Conservation (phyloP, 257 asterid species). For the Jaltomata sinuosa region DNA sequence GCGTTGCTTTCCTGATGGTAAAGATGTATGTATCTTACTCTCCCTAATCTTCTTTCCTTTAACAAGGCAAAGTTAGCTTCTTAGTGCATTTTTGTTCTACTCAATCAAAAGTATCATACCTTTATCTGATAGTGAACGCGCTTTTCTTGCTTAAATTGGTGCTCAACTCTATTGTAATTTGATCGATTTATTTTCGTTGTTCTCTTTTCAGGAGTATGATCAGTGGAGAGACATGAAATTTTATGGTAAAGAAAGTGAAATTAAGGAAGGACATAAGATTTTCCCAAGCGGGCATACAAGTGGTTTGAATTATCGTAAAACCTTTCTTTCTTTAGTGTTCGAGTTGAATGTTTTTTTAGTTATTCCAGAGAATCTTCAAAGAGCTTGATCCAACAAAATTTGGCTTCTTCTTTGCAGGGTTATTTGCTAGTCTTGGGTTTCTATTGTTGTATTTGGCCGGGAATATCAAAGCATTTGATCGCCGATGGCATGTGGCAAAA, state of each 20-base stretch:
- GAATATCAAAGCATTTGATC: conserved; percentile 66
- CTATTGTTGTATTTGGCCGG: conserved; percentile 62
- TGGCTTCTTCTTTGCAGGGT: too few relatives aligned
- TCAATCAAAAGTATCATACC: too few relatives aligned
- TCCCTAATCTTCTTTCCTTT: too few relatives aligned
- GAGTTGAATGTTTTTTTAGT: too few relatives aligned
- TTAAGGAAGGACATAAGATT: conserved; percentile 84
- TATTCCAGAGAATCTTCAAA: too few relatives aligned
- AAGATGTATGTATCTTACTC: too few relatives aligned
- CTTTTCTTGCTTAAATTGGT: background rate
- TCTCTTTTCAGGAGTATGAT: too few relatives aligned
- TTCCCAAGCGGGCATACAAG: conserved; percentile 75
- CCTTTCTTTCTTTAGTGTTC: background rate
- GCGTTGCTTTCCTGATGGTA: too few relatives aligned
- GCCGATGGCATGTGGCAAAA: conserved; percentile 61
- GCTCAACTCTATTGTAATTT: background rate
- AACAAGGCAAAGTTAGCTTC: too few relatives aligned
- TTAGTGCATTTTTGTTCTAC: too few relatives aligned
- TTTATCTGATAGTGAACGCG: background rate
- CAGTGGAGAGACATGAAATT: conserved; percentile 64
- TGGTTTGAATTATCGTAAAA: background rate
- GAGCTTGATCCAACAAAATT: background rate
- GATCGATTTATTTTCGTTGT: background rate
- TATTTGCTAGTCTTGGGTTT: conserved; percentile 82
- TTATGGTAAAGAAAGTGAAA: conserved; percentile 48